Evolutionary conservation across 768 basidiomycete species (phyloP), one percentile per base, ranked within the genome.

Genomic region (Cystofilobasidium ferigula): DNA sequence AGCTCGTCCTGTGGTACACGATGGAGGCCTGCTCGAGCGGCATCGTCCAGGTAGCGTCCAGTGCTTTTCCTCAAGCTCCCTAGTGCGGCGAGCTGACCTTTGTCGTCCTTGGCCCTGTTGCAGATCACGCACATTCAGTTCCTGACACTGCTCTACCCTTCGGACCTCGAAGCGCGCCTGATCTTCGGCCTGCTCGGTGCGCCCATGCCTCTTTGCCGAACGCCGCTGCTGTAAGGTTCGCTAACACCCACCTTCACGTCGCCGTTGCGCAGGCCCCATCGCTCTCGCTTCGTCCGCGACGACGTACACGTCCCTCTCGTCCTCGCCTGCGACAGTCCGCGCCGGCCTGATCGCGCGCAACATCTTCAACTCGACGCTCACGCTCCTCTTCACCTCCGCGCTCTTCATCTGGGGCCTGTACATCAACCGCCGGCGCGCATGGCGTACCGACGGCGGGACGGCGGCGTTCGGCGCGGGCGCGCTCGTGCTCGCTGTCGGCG

Each of bases 121-220:
- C 72, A 97, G 90, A 87, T 91, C 58, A 94, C 95, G 0, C 93
- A 98, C 74, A 95, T 99, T 58, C 95, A 98, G 75, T 97, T 98
- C 76, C 80, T 99, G 62, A 94, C 95, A 9, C 81, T 98, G 14
- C 80, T 99, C 13, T 99, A 89, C 74, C 95, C 95, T 9, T 97
- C 94, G 26, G 79, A 82, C 30, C 81, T 94, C 28, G 95, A 98
- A 78, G 86, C 84, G 4, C 79, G 86, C 38, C 82, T 99, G 43
- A 90, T 99, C 56, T 86, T 90, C 72, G 78, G 83, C 47, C 80
- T 97, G 13, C 82, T 99, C 22, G 90, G 86, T 86, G 69, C 45
- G 80, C 78, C 24, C 0, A 3, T 22, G 18, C 13, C 16, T 30
- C 22, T 18, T 63, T 56, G 18, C 28, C 36, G 24, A 16, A 32